Conservation (phyloP, 2,329 filamentous ascomycete species). For the Aspergillus tubingensis region DNA sequence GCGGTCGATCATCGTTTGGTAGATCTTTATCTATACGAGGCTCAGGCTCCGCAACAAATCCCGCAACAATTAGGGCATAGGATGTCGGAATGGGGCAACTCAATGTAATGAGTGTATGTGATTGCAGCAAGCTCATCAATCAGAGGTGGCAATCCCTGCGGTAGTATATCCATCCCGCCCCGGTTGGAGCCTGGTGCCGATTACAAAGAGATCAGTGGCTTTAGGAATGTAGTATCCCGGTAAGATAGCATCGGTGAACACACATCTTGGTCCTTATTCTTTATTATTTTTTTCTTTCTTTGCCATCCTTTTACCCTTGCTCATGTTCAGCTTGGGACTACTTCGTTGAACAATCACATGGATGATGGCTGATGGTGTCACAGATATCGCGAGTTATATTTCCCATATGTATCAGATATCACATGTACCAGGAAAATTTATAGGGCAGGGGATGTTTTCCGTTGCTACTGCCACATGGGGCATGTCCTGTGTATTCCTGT, state of each 20-base stretch:
- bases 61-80: neutral
- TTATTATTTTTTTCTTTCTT: neutral
- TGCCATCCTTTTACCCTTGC: neutral
- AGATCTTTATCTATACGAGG: neutral
- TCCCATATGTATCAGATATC: too few species aligned
- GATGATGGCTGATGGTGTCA: neutral
- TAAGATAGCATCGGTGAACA: neutral
- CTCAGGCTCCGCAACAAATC: neutral
- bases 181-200: neutral
- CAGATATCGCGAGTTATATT: neutral
- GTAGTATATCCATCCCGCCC: neutral
- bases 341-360: too few species aligned
- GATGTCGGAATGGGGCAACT: neutral
- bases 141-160: neutral
- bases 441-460: neutral
- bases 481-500: neutral
- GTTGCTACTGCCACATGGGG: neutral
- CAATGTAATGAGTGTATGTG: neutral
- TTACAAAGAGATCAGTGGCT: neutral
- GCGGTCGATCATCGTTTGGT: neutral
- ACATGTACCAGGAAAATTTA: neutral
- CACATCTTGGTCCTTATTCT: neutral
- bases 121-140: neutral
- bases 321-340: neutral
- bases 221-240: neutral